Percentiles rank a stretch among this genome's conserved stretches.
Evolutionary conservation across 106 monocot species (phyloP).

Genomic region (Dendrobium catenatum): DNA sequence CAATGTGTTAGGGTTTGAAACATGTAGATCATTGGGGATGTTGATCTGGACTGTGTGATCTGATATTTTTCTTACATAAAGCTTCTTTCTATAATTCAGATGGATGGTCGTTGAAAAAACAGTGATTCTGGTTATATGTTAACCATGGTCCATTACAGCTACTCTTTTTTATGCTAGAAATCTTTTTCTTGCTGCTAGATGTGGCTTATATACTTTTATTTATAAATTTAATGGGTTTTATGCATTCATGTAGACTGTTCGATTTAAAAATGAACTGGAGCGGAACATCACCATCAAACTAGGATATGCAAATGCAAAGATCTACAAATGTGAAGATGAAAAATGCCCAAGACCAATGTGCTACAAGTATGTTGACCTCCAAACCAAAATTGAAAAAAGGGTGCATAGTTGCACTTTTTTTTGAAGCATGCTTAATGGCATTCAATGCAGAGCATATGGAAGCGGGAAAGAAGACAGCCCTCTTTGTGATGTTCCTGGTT

Average conservation of each 20-base stretch:
- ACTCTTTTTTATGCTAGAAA: not conserved
- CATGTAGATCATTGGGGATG: not conserved
- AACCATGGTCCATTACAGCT: not conserved
- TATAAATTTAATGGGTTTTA: not conserved
- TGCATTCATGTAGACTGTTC: constrained; percentile 61
- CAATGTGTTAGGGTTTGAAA: not conserved
- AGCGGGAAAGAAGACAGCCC: constrained; percentile 97
- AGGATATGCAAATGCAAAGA: constrained; percentile 97
- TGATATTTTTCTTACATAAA: not conserved
- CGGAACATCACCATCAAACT: constrained; percentile 96
- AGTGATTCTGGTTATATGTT: not conserved
- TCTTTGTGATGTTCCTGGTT: constrained; percentile 87
- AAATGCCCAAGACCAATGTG: constrained; percentile 87
- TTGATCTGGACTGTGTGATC: not conserved
- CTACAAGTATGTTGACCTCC: constrained; percentile 65
- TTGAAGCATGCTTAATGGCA: not conserved
- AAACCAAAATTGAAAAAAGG: not conserved
- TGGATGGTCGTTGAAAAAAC: not conserved
- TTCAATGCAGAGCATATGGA: constrained; percentile 75
- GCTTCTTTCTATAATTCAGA: not conserved
- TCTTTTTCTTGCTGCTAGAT: not conserved
- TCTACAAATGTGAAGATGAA: constrained; percentile 98
- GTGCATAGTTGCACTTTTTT: not conserved
- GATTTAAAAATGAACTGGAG: constrained; percentile 93
- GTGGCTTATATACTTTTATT: not conserved